Percentiles rank a stretch among this genome's conserved stretches.
phyloP scores from a whole-genome alignment of 352 stramenopile species.

The Aphanomyces cochlioides region DNA sequence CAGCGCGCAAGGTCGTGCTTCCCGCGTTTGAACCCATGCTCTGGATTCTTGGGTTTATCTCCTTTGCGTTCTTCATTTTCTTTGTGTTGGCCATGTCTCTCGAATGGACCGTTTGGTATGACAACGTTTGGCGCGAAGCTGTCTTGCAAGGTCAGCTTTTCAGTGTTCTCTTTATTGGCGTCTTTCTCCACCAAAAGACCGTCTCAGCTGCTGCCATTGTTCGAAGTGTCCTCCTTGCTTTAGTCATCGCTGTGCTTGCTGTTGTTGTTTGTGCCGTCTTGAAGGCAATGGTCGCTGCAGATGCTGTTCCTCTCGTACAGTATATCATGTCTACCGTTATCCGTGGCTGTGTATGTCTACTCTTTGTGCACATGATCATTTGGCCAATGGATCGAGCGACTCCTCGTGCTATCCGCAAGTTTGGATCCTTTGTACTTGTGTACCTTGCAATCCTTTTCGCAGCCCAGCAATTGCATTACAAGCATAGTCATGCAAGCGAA shows the following conservation, averaged over 20 bases:
- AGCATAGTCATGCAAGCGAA: constrained; percentile 29
- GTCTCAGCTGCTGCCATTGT: constrained; percentile 50
- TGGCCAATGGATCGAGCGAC: constrained; percentile 17
- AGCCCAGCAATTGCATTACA: constrained; percentile 44
- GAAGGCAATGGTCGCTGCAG: constrained; percentile 3
- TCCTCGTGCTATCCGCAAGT: constrained; percentile 38
- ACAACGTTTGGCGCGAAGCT: constrained; percentile 3
- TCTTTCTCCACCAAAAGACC: constrained; percentile 63
- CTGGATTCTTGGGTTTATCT: constrained; percentile 43
- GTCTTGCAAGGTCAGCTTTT: constrained; percentile 55
- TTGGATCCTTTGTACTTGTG: constrained; percentile 36
- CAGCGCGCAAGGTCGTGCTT: constrained; percentile 59
- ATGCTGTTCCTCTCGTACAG: neutral
- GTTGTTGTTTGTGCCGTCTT: constrained; percentile 50
- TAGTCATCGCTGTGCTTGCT: constrained; percentile 52
- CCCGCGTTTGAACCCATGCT: constrained; percentile 70
- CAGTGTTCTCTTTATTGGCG: constrained; percentile 53
- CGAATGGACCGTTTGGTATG: neutral
- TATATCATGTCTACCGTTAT: constrained; percentile 44
- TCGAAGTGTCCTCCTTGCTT: constrained; percentile 41
- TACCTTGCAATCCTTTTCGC: constrained; percentile 41
- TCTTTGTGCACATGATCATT: constrained; percentile 39
- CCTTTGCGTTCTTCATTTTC: constrained; percentile 7
- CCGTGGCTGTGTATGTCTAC: constrained; percentile 38
- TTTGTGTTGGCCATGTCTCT: neutral